A percentile compares a stretch with the other conserved stretches of the same genome.
phyloP scores from a whole-genome alignment of 768 basidiomycete species.

The Lentinula aciculospora region DNA sequence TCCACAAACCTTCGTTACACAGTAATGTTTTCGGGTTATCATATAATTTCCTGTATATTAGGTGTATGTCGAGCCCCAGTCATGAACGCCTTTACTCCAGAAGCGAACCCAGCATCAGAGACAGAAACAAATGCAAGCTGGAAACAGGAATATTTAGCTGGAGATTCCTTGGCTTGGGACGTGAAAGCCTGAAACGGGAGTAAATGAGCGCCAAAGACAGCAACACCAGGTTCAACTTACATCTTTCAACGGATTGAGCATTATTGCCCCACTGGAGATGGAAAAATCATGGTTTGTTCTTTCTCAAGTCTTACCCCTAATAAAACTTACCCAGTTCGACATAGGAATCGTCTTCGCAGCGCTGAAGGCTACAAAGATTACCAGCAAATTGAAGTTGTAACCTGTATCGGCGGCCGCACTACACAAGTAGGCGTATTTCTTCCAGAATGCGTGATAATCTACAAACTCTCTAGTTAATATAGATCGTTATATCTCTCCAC shows the following conservation, averaged over 20 bases:
- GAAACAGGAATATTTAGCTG: no score
- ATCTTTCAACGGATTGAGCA: constrained; percentile 18
- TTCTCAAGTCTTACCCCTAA: no score
- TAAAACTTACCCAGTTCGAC: constrained; percentile 15
- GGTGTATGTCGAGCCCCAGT: neutral
- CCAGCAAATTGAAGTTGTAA: constrained; percentile 20
- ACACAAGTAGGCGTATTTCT: constrained; percentile 18
- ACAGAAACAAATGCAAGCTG: no score
- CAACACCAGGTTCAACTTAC: neutral
- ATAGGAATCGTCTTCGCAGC: constrained; percentile 16
- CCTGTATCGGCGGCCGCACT: constrained; percentile 20
- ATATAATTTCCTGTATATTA: no score
- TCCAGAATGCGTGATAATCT: constrained; percentile 18
- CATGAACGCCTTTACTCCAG: no score
- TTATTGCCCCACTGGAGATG: constrained; percentile 20
- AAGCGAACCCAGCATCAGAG: no score
- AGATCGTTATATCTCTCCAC: neutral
- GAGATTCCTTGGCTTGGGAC: neutral
- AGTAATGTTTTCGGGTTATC: no score
- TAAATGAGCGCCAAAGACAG: neutral
- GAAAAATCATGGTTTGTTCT: neutral
- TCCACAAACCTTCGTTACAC: no score
- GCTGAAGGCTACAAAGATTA: constrained; percentile 20
- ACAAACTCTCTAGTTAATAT: neutral
- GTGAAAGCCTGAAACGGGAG: neutral